Evolutionary conservation across 495 filamentous ascomycete species (phyloP), one percentile per base, ranked within the genome.

Genomic region (Penicillium ochrochloron): DNA sequence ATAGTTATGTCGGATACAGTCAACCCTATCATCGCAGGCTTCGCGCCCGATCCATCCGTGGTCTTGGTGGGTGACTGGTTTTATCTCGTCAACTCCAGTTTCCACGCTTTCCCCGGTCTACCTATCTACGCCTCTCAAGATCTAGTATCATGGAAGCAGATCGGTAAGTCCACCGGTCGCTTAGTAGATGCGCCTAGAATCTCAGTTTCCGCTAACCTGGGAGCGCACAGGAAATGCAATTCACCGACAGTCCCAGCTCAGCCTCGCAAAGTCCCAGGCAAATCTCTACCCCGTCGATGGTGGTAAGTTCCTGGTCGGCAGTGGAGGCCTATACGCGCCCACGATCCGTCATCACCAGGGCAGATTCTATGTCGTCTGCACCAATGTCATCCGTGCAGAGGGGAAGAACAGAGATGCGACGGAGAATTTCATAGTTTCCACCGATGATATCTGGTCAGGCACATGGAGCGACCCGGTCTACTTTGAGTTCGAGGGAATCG

Each of bases 331-430:
- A 5, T 74, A 65, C 44, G 72, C 72, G 12, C 72, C 72, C 1
- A 72, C 65, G 6, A 66, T 74, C 27, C 60, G 72, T 33, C 37
- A 72, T 48, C 67, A 67, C 44, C 29, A 65, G 23, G 76, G 79
- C 48, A 31, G 61, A 46, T 82, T 80, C 61, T 83, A 79, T 63
- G 68, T 82, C 33, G 70, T 80, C 19, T 78, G 77, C 64, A 76
- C 75, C 59, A 78, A 61, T 63, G 62, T 66, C 46, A 63, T 66
- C 31, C 60, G 57, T 15, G 39, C 19, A 3, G 12, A 25, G 3
- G 58, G 62, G 7, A 46, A 64, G 31, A 50, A 41, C 3, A 48
- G 31, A 12, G 60, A 64, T 19, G 35, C 3, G 51, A 54, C 51
- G 15, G 51, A 54, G 31, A 54, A 54, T 21, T 54, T 54, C 6